phyloP scores from a whole-genome alignment of 495 filamentous ascomycete species.

The Penicillium cinerascens region DNA sequence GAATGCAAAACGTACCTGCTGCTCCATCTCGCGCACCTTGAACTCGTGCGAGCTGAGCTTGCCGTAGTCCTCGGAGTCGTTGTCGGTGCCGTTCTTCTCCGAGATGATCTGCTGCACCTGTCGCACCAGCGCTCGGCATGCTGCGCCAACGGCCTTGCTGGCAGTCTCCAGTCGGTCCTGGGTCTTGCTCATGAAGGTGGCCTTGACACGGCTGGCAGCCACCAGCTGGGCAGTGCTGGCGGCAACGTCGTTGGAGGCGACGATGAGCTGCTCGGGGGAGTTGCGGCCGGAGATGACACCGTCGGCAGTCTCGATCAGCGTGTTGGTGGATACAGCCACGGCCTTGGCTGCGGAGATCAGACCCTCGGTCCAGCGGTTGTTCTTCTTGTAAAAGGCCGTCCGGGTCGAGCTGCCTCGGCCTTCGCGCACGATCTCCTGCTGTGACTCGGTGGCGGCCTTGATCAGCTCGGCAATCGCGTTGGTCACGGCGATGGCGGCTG shows the following conservation, averaged over 20 bases:
- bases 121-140: constrained; percentile 81
- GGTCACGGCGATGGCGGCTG: constrained; percentile 93
- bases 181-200: constrained; percentile 93
- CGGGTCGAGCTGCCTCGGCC: constrained; percentile 82
- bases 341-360: constrained; percentile 96
- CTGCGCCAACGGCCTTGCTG: constrained; percentile 86
- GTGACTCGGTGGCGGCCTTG: constrained; percentile 89
- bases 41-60: constrained; percentile 91
- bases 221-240: constrained; percentile 95
- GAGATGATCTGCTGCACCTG: constrained; percentile 95
- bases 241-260: constrained; percentile 94
- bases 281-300: constrained; percentile 89
- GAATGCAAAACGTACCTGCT: constrained; percentile 69
- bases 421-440: constrained; percentile 96
- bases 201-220: constrained; percentile 93
- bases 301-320: constrained; percentile 93
- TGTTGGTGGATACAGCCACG: constrained; percentile 87
- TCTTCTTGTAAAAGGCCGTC: constrained; percentile 99
- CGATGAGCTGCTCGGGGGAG: constrained; percentile 93
- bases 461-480: constrained; percentile 93
- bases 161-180: constrained; percentile 89
- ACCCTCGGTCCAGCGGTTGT: constrained; percentile 96
- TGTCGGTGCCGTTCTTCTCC: constrained; percentile 73
- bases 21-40: constrained; percentile 98
- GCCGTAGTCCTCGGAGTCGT: constrained; percentile 76